Percentiles rank a stretch among this genome's conserved stretches.
Conservation (phyloP, 371 early-diverging fungal species). For the Lichtheimia corymbifera region DNA sequence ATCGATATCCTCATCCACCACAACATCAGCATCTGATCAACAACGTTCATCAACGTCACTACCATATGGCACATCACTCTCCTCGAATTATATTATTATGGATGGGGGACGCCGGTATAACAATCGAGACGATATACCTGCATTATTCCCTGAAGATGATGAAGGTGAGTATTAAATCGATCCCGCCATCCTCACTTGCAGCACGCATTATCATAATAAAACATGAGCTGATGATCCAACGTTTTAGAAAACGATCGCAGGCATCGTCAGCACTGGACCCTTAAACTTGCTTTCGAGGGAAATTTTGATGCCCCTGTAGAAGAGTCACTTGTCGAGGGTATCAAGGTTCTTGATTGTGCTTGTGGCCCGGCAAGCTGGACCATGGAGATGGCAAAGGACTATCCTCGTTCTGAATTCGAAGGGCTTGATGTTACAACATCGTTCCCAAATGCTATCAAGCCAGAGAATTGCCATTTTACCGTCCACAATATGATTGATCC, state of each 20-base stretch:
- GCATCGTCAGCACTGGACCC: slow-evolving; percentile 5
- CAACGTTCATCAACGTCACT: background rate
- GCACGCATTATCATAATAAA: too few relatives aligned
- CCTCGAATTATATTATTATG: background rate
- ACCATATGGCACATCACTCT: background rate
- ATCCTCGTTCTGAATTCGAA: slow-evolving; percentile 19
- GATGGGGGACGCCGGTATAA: slow-evolving; percentile 49
- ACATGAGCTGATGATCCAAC: background rate
- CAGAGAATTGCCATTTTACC: slow-evolving; percentile 41
- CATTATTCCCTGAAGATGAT: slow-evolving; percentile 54
- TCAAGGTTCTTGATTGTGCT: slow-evolving; percentile 22
- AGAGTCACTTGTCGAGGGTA: slow-evolving; percentile 18
- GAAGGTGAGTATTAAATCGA: slow-evolving; percentile 23
- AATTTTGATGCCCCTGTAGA: slow-evolving; percentile 13
- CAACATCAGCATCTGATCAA: background rate
- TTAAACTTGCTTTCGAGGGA: background rate
- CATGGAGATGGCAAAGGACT: slow-evolving; percentile 21
- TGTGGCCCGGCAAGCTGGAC: slow-evolving; percentile 27
- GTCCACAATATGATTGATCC: slow-evolving; percentile 54
- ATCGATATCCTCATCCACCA: background rate
- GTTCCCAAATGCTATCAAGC: slow-evolving; percentile 15
- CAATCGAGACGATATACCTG: slow-evolving; percentile 36
- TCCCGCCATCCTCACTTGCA: background rate
- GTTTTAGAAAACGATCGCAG: slow-evolving; percentile 6
- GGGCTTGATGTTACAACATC: slow-evolving; percentile 17